Conservation (phyloP, 306 rosid species). For the Hippophae tibetana region DNA sequence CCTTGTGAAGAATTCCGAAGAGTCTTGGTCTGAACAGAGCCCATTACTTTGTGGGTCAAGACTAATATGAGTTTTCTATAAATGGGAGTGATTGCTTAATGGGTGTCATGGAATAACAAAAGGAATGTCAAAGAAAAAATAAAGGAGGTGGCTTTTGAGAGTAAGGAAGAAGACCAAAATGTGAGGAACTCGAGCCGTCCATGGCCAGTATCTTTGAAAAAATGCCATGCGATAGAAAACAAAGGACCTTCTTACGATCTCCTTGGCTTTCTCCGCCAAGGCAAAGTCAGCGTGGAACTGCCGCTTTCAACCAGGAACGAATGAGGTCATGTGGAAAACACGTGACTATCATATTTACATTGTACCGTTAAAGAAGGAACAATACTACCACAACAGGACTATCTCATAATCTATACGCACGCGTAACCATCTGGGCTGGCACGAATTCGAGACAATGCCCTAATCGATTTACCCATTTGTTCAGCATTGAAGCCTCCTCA, state of each 20-base stretch:
- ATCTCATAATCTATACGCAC: too few species aligned
- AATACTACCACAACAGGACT: background rate
- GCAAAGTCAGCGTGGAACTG: background rate
- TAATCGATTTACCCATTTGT: too few species aligned
- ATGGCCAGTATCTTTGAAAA: conserved; percentile 63
- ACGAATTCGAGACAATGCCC: too few species aligned
- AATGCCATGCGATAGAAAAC: conserved; percentile 6
- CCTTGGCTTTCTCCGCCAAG: conserved; percentile 40
- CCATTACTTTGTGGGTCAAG: conserved; percentile 35
- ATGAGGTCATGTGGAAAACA: background rate
- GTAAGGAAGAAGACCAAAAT: conserved; percentile 12
- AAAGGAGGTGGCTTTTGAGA: background rate
- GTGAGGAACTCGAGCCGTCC: conserved; percentile 36
- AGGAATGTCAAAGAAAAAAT: conserved; percentile 2
- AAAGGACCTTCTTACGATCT: conserved; percentile 13
- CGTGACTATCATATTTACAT: background rate
- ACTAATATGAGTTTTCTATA: background rate
- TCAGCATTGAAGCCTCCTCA: too few species aligned
- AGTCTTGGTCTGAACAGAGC: conserved; percentile 63
- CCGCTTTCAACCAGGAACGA: background rate
- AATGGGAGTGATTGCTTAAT: background rate
- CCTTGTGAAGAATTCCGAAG: conserved; percentile 8
- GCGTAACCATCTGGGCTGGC: too few species aligned
- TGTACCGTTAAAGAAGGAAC: background rate
- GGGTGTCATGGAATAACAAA: conserved; percentile 5